phyloP scores from a whole-genome alignment of 768 basidiomycete species.

The Serpula lacrymans region DNA sequence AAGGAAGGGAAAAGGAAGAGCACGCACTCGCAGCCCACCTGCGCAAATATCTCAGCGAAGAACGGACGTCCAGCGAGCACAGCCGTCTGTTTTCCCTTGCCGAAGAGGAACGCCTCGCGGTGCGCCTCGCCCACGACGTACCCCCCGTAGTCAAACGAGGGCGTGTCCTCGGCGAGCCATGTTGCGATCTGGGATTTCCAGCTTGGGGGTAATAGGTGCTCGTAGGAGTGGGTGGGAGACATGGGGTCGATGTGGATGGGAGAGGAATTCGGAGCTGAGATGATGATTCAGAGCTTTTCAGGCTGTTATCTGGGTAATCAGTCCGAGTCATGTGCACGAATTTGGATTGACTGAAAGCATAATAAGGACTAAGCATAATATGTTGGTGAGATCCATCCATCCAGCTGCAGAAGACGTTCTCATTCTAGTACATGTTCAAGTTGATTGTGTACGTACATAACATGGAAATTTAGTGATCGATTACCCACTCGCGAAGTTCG shows the following conservation, averaged over 20 bases:
- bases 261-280: too few relatives aligned
- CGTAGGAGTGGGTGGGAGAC: slow-evolving; percentile 23
- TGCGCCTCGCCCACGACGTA: slow-evolving; percentile 91
- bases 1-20: background rate
- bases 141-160: slow-evolving; percentile 95
- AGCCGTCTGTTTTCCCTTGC: slow-evolving; percentile 75
- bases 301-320: too few relatives aligned
- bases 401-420: too few relatives aligned
- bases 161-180: slow-evolving; percentile 93
- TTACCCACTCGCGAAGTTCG: too few relatives aligned
- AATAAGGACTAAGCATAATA: too few relatives aligned
- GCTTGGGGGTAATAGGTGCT: slow-evolving; percentile 85
- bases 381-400: too few relatives aligned
- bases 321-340: too few relatives aligned
- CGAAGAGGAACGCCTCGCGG: slow-evolving; percentile 84
- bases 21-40: slow-evolving; percentile 87
- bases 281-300: too few relatives aligned
- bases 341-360: too few relatives aligned
- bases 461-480: too few relatives aligned
- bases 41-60: slow-evolving; percentile 87
- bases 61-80: slow-evolving; percentile 95
- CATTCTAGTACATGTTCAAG: too few relatives aligned
- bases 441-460: too few relatives aligned
- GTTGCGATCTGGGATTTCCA: slow-evolving; percentile 79
- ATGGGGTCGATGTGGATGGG: slow-evolving; percentile 7